Evolutionary conservation across 768 basidiomycete genomes (phyloP).

Genomic region (Mycena latifolia): DNA sequence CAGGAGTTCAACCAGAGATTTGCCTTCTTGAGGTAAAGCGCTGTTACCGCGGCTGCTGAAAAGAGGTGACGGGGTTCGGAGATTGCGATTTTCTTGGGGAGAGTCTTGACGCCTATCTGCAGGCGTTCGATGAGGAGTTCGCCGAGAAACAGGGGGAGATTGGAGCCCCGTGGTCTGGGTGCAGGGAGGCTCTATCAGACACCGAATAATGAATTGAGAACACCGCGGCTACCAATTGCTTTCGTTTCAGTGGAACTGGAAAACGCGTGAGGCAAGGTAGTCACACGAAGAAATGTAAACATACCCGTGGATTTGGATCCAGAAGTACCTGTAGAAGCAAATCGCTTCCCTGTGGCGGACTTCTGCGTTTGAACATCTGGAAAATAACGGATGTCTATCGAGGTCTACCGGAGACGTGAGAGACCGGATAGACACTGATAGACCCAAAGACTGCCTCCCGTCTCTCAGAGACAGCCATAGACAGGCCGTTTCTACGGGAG

Average conservation of each 20-base stretch:
- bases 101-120: not conserved
- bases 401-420: too few species aligned
- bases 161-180: not conserved
- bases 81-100: not conserved
- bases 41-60: not conserved
- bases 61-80: not conserved
- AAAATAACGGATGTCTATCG: too few species aligned
- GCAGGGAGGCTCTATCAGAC: not conserved
- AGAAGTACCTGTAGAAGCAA: not conserved
- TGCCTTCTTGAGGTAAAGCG: not conserved
- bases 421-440: too few species aligned
- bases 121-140: not conserved
- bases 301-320: not conserved
- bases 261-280: too few species aligned
- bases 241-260: conserved; percentile 21
- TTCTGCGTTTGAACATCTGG: too few species aligned
- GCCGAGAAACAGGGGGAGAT: not conserved
- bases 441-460: too few species aligned
- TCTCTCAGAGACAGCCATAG: too few species aligned
- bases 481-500: too few species aligned
- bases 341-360: not conserved
- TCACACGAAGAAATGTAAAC: too few species aligned
- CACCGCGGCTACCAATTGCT: not conserved
- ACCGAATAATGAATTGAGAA: too few species aligned
- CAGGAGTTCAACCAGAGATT: not conserved